Percentiles rank a stretch among this genome's conserved stretches.
phyloP scores from a whole-genome alignment of 2,329 filamentous ascomycete genomes.

The Ceratocystis albifundus region DNA sequence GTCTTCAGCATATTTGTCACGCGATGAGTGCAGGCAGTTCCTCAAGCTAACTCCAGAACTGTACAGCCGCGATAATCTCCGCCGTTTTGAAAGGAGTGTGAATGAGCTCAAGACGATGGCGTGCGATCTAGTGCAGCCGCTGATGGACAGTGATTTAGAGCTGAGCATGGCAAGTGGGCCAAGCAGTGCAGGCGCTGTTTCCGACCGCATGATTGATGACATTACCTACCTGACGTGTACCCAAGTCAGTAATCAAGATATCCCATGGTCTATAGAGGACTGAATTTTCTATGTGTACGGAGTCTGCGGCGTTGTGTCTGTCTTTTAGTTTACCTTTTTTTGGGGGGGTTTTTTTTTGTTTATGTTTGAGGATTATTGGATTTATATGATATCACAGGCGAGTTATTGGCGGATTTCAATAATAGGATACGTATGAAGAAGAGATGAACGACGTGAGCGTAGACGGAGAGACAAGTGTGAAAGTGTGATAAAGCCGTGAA shows the following conservation, averaged over 20 bases:
- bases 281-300: background rate
- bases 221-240: constrained; percentile 44
- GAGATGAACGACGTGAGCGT: too few species aligned
- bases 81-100: constrained; percentile 72
- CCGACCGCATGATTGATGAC: constrained; percentile 33
- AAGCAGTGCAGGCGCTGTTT: constrained; percentile 27
- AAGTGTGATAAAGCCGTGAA: too few species aligned
- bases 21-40: constrained; percentile 85
- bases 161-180: constrained; percentile 49
- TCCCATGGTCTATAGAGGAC: constrained; percentile 38
- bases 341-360: too few species aligned
- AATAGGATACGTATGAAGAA: background rate
- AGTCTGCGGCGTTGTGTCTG: background rate
- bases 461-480: too few species aligned
- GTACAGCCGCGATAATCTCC: constrained; percentile 76
- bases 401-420: constrained; percentile 1
- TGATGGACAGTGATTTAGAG: constrained; percentile 78
- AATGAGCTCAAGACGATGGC: constrained; percentile 82
- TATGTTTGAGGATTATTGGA: constrained; percentile 21
- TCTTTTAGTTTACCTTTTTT: constrained; percentile 19
- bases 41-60: constrained; percentile 71
- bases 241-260: constrained; percentile 37
- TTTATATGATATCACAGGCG: constrained; percentile 17
- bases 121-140: constrained; percentile 66
- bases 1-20: constrained; percentile 55